Conservation (phyloP, 2,329 filamentous ascomycete species). For the Colletotrichum sp. region DNA sequence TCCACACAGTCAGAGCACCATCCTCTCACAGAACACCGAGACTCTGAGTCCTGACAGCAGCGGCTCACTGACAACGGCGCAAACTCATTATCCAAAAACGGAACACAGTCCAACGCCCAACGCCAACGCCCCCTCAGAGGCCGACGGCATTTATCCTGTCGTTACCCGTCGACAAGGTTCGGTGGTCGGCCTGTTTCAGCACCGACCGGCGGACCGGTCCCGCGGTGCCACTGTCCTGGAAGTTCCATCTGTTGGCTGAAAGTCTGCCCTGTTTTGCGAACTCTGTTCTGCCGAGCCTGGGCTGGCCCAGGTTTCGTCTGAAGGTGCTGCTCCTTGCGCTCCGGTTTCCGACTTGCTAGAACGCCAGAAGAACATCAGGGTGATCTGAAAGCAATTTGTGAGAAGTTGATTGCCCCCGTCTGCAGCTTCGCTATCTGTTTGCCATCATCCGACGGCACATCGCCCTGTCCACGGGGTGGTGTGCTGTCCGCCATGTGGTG, state of each 20-base stretch:
- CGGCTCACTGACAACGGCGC: neutral
- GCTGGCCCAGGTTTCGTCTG: constrained; percentile 8
- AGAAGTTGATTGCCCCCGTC: constrained; percentile 1
- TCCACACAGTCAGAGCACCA: neutral
- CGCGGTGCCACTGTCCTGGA: constrained; percentile 8
- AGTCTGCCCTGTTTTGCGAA: neutral
- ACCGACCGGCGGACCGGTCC: constrained; percentile 11
- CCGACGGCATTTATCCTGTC: neutral
- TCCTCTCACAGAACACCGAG: neutral
- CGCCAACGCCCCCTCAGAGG: neutral
- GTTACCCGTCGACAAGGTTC: constrained; percentile 8
- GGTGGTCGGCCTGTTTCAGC: constrained; percentile 11
- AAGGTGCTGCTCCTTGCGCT: neutral
- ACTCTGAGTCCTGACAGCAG: neutral
- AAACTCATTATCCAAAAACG: neutral
- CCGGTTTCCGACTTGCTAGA: neutral
- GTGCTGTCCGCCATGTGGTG: neutral
- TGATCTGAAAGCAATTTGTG: neutral
- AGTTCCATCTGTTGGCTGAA: neutral
- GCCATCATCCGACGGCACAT: constrained; percentile 6
- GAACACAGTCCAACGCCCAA: neutral
- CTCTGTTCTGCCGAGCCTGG: neutral
- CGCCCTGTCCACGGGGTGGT: neutral
- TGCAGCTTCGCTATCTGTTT: neutral
- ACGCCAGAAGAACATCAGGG: neutral